Evolutionary conservation across 202 grass and related monocot genomes (phyloP).

Genomic region (Dendrocalamus latiflorus): DNA sequence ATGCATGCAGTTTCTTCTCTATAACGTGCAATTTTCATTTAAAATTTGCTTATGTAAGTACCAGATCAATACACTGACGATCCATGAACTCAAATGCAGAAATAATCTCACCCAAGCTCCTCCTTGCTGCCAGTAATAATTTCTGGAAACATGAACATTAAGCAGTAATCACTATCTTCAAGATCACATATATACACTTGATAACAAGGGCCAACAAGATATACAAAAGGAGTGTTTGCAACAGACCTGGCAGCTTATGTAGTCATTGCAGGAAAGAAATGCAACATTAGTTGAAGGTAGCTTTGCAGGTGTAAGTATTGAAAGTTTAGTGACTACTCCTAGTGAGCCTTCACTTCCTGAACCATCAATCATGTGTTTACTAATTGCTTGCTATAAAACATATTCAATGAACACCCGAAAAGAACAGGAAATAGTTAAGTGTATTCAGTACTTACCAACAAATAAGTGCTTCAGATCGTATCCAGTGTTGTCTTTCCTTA

Average conservation of each 20-base stretch:
- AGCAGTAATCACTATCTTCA: constrained; percentile 21
- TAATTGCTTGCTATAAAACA: constrained; percentile 4
- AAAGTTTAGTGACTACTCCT: constrained; percentile 85
- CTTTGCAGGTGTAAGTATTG: constrained; percentile 85
- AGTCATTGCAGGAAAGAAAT: constrained; percentile 93
- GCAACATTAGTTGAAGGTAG: constrained; percentile 78
- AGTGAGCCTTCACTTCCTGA: constrained; percentile 96
- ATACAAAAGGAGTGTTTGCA: constrained; percentile 19
- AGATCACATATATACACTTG: constrained; percentile 16
- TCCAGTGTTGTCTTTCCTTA: constrained; percentile 98
- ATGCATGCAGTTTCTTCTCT: background rate
- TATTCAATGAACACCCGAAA: background rate
- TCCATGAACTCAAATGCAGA: constrained; percentile 99
- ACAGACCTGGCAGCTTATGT: constrained; percentile 84
- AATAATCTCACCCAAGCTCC: constrained; percentile 78
- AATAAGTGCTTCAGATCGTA: constrained; percentile 97
- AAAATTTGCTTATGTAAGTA: constrained; percentile 19
- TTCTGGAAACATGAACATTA: constrained; percentile 60
- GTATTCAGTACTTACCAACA: constrained; percentile 43
- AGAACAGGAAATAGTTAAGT: constrained; percentile 4
- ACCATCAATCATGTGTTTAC: constrained; percentile 23
- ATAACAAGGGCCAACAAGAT: background rate
- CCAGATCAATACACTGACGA: constrained; percentile 81
- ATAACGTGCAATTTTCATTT: background rate
- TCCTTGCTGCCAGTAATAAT: constrained; percentile 77